Evolutionary conservation across 2,329 filamentous ascomycete genomes (phyloP).

Genomic region (Colletotrichum viniferum): DNA sequence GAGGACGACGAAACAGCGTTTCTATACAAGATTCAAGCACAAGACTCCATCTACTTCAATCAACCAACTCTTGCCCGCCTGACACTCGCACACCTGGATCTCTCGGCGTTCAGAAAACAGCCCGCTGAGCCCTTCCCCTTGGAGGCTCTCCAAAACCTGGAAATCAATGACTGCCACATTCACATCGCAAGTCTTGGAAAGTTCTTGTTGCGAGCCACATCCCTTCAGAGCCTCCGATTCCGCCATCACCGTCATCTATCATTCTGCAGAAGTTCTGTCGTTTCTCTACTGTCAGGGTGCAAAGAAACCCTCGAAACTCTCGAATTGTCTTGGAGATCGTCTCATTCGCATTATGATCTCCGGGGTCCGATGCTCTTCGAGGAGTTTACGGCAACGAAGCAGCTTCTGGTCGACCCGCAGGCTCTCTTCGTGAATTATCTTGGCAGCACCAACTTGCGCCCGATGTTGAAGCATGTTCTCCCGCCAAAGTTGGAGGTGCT

Average conservation of each 20-base stretch:
- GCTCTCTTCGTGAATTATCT: background rate
- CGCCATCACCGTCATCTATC: background rate
- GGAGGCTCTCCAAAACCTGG: background rate
- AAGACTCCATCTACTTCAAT: background rate
- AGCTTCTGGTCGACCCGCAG: background rate
- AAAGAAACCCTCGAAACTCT: background rate
- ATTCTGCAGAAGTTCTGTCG: background rate
- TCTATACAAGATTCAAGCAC: background rate
- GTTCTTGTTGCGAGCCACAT: background rate
- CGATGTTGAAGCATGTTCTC: background rate
- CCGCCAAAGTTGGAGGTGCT: background rate
- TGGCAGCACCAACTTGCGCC: background rate
- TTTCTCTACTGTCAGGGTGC: background rate
- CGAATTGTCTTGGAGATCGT: background rate
- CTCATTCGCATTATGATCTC: background rate
- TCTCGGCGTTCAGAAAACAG: background rate
- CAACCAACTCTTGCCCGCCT: background rate
- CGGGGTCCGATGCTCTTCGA: background rate
- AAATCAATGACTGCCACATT: background rate
- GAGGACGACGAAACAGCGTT: background rate
- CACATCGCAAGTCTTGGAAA: background rate
- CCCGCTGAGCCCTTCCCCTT: background rate
- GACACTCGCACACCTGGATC: background rate
- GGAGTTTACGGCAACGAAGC: background rate
- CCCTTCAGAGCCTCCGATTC: background rate